Percentiles rank a stretch among this genome's conserved stretches.
phyloP scores from a whole-genome alignment of 495 filamentous ascomycete genomes.

The Penicillium tannophilum region DNA sequence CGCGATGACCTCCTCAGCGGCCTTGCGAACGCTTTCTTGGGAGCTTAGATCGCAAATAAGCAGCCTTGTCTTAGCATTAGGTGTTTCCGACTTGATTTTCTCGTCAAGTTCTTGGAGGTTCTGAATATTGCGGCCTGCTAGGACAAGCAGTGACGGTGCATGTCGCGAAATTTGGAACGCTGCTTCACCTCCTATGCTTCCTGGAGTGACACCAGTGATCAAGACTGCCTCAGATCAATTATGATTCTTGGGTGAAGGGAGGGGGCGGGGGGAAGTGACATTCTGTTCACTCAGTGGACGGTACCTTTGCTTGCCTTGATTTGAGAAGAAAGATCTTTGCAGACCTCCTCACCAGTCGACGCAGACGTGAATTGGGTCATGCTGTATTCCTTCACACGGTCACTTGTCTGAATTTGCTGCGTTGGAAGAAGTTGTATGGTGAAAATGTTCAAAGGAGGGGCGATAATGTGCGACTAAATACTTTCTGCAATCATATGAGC shows the following conservation, averaged over 20 bases:
- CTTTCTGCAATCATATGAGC: too few relatives aligned
- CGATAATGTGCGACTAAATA: too few relatives aligned
- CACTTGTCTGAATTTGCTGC: too few relatives aligned
- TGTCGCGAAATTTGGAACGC: constrained; percentile 50
- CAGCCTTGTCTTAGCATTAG: neutral
- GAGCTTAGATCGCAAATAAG: constrained; percentile 49
- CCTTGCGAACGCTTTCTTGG: constrained; percentile 47
- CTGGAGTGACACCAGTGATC: constrained; percentile 51
- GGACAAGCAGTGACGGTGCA: constrained; percentile 52
- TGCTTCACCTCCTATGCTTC: constrained; percentile 49
- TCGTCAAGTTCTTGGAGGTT: neutral
- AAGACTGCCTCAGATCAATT: constrained; percentile 27
- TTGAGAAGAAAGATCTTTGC: neutral
- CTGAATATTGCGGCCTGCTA: constrained; percentile 49
- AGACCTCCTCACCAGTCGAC: constrained; percentile 1
- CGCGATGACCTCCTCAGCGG: constrained; percentile 49
- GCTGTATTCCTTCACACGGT: too few relatives aligned
- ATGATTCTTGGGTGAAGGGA: neutral
- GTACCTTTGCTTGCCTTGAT: constrained; percentile 2
- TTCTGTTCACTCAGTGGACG: neutral
- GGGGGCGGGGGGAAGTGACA: neutral
- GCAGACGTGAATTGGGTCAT: neutral
- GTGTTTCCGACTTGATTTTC: neutral
- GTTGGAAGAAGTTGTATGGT: too few relatives aligned
- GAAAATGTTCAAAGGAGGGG: too few relatives aligned